Base-by-base conservation (phyloP, 2,329 filamentous ascomycete genomes). In the Pseudovirgaria hyperparasitica region DNA sequence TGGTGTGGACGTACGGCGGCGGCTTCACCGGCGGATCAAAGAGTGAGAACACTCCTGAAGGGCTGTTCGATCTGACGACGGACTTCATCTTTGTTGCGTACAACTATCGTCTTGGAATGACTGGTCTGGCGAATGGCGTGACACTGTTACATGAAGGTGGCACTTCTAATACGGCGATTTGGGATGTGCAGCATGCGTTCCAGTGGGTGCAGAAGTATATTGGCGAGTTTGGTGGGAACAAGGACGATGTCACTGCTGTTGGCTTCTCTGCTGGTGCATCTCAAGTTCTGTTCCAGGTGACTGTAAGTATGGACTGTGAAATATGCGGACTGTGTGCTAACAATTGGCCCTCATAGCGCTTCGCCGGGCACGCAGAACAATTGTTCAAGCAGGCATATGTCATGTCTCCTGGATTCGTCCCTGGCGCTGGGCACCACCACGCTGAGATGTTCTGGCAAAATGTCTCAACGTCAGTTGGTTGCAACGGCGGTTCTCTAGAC, bases 341-440 rank as follows among this genome's bases (percentile, higher is more conserved):
- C 12, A 16, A 24, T 18, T 23, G 12, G 16, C 12, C 14, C 14
- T 12, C 21, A 6, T 16, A 41, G 42, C 42, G 43, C 22, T 51
- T 49, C 26, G 45, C 43, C 11, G 48, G 48, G 12, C 43, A 38
- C 22, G 42, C 41, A 6, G 45, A 48, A 29, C 48, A 52, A 27
- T 28, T 41, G 16, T 51, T 45, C 31, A 29, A 39, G 16, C 40
- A 37, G n/a, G 47, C 48, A 10, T 52, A 51, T 9, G 26, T 34
- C 15, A 32, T 34, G 28, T 31, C 32, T 29, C 49, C 44, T 9
- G 48, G 49, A 5, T 51, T 43, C 18, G 39, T 50, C 5, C 52
- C 52, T 6, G 50, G 50, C 6, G 49, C 48, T 15, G 50, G 50
- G n/a, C 48, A 55, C 25, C 42, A 53, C 23, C 45, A 48, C 16